Conservation (phyloP, 2,329 filamentous ascomycete species). For the Cercospora sojina region DNA sequence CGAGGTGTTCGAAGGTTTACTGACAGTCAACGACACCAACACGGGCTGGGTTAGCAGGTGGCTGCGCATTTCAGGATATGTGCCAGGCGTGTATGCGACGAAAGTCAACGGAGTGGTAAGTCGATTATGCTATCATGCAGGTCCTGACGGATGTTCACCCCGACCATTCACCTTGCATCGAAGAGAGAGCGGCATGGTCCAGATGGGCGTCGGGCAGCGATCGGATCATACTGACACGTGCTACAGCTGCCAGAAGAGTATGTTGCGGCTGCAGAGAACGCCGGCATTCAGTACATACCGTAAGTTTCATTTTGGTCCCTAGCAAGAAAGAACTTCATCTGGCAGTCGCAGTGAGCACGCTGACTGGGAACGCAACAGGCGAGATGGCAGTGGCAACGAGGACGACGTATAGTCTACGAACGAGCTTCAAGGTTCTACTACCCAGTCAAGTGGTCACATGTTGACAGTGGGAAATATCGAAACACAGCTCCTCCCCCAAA, state of each 20-base stretch:
- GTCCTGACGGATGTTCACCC: neutral
- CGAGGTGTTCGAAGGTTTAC: conserved; percentile 90
- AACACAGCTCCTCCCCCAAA: neutral
- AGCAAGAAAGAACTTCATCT: neutral
- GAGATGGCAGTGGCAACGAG: conserved; percentile 24
- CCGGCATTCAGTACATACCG: conserved; percentile 62
- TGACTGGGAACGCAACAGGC: conserved; percentile 14
- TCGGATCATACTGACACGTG: conserved; percentile 16
- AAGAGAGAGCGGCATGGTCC: neutral
- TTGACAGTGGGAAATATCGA: neutral
- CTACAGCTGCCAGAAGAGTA: conserved; percentile 57
- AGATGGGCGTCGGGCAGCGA: neutral
- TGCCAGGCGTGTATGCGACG: conserved; percentile 85
- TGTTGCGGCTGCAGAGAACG: conserved; percentile 56
- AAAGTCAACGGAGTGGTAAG: conserved; percentile 81
- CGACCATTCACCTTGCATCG: neutral
- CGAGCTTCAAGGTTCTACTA: neutral
- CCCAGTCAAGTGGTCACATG: neutral
- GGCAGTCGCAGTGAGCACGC: neutral
- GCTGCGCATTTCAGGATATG: conserved; percentile 87
- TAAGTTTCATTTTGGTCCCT: conserved; percentile 35
- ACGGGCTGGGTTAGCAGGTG: conserved; percentile 95
- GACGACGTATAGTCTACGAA: conserved; percentile 18
- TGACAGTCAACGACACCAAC: conserved; percentile 77
- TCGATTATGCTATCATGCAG: conserved; percentile 14